Base-by-base conservation (phyloP, 129 eudicot genomes). In the Gnaphalium uliginosum region DNA sequence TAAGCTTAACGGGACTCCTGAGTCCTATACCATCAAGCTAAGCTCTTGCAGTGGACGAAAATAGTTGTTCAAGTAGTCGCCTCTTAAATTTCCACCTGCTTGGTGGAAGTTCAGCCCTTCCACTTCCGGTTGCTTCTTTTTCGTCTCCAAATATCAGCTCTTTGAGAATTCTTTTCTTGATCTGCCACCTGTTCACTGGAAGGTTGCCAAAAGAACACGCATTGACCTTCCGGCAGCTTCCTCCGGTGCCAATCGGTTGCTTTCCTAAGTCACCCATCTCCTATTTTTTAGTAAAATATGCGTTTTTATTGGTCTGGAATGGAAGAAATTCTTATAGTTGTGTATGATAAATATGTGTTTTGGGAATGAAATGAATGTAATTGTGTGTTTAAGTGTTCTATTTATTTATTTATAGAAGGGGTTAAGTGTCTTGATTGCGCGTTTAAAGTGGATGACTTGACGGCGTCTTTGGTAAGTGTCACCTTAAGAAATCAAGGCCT, bases 91-190 rank as follows among this genome's bases (percentile, higher is more conserved):
- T 18, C 70, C 78, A 54, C 35, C 74, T 50, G 41, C 22, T 74
- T 11, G 46, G 27, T 22, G 80, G 80, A 57, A 67, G 32, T 23
- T 41, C 8, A 25, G 39, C 21, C 0, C 32, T 9, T 37, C 39
- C 27, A 60, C 71, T 65, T 70, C 53, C 17, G 4, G 66, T 48
- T n/a, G 71, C 37, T 61, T 71, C 41, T 54, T 70, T 78, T 19
- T 69, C 23, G 21, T 10, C 33, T 56, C 80, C 80, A 30, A 50
- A 68, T 21, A 80, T 23, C 6, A 74, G 0, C 17, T 74, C 64
- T 60, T 61, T 67, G 66, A 80, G 27, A 35, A 80, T 74, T 68
- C 43, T 32, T 69, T 80, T 74, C 61, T 68, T 81, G 37, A 75
- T 61, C 50, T 25, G 14, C 71, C 76, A 69, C 25, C 84, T 63